Base-by-base conservation (phyloP, 768 basidiomycete species). In the Amanita exitialis region DNA sequence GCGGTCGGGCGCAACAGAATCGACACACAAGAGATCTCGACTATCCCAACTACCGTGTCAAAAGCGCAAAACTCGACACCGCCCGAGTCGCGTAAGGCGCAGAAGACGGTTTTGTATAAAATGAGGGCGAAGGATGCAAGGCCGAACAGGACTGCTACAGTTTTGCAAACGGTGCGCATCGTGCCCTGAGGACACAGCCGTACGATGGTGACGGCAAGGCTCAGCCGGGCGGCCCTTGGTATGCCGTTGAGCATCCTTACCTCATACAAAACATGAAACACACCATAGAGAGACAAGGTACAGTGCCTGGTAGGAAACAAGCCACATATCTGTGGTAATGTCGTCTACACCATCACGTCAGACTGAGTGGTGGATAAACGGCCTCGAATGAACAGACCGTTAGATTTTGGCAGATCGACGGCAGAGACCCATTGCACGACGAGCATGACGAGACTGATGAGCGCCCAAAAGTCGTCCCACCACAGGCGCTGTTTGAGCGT, bases 131-230 rank as follows among this genome's bases (percentile, higher is more conserved):
- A 2, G 32, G 52, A 56, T 2, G 52, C 30, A 6, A 54, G 3
- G 3, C 44, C 53, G 38, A 61, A 58, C 13, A 55, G 4, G 25
- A 53, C 28, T 0, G 53, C 44, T 0, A 52, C 49, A 7, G 18
- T 42, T 20, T 58, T 58, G 3, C 57, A 49, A 38, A 53, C 30
- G 4, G 20, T 47, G 5, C 59, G 58, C 34, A 56, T 48, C 16
- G 18, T 41, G 20, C 57, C 57, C 5, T 52, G 47, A 3, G 54
- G 53, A 30, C 58, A 51, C 20, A 62, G 44, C 23, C 61, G 42
- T 9, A 60, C 56, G n/a, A 62, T 58, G 1, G 58, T 58, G 10
- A 61, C 57, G n/a, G 59, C 59, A 21, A 62, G 25, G 20, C 55
- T 56, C 2, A 52, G 16, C 8, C 56, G 43, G 3, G 55, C 46